Evolutionary conservation across 495 filamentous ascomycete genomes (phyloP), one percentile per base, ranked within the genome.

Genomic region (Talaromyces wortmannii): DNA sequence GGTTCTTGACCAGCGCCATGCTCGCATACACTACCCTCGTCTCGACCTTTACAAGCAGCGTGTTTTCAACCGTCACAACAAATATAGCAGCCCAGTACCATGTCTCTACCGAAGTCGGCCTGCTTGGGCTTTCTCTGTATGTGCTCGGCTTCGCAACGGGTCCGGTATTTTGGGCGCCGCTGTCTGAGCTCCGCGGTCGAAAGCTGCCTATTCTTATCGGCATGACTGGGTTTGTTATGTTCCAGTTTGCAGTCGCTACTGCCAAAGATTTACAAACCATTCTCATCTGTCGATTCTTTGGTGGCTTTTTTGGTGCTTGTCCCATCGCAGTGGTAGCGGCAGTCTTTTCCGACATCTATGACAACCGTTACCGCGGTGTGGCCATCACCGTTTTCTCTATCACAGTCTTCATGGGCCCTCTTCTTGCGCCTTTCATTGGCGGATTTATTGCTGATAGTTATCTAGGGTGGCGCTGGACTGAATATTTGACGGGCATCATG

Each of bases 341-440:
- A 29, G 82, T 95, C 49, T 94, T 96, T 70, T 86, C 87, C 2
- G 91, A 96, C 66, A 89, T 95, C 76, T 95, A 90, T 61, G 79
- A 89, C 63, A 90, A 92, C 63, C 78, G 82, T 12, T 83, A 83
- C 7, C 80, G 91, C 54, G 91, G 91, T 48, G 70, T 92, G 15
- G 90, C 91, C 31, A 85, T 91, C 56, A 55, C 57, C n/a, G 71
- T 92, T 17, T 96, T 92, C 71, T 84, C 87, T 33, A 87, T 89
- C 83, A 84, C 86, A 4, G 88, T 95, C 29, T 95, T 95, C 69
- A 82, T 81, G 3, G 90, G 90, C 3, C 91, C 91, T 0, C 75
- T 95, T 7, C 67, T 92, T 7, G 90, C 88, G 0, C 89, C 91
- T 7, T 92, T 92, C 53, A 81, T 92, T 57, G 90, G 91, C 53